Base-by-base conservation (phyloP, 2,329 filamentous ascomycete species). In the Ophiostoma australiae region DNA sequence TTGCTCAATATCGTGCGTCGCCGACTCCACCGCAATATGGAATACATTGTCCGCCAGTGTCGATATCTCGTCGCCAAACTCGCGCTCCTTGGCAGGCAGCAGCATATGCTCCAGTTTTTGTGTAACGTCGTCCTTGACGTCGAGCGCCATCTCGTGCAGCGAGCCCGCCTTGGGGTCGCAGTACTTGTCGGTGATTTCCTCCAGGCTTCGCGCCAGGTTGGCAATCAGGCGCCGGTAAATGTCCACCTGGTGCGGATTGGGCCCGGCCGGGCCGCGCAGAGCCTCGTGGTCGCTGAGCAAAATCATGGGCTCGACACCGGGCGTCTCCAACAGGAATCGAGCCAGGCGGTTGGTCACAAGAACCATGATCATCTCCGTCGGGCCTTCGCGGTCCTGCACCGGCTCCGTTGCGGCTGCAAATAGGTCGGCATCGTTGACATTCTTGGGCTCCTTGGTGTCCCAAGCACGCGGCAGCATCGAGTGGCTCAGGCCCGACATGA, bases 361-460 rank as follows among this genome's bases (percentile, higher is more conserved):
- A 72, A 82, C 82, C 72, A 87, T 87, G 0, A 85, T 84, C 86
- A 89, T 89, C 72, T 89, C 86, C 0, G 86, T 89, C 2, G 86
- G 85, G 0, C 86, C 85, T 1, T 87, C 84, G 27, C 83, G 83
- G 15, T 84, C 80, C 63, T 82, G 80, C 1, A 87, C 77, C 0
- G 84, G 82, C 70, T 86, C 82, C 8, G 81, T 82, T 44, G 86
- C 85, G 2, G 81, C 81, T 1, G 85, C 86, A 72, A 83, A 84
- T 0, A 89, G 79, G 73, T 89, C 86, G 31, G 82, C 81, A 74
- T 89, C 87, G 76, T 88, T 86, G 71, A 89, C 78, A 72, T 89
- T 89, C 67, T 80, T 80, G 6, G 87, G 87, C 72, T 80, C 77
- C 75, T 84, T 84, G 5, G 86, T 87, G 72, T 87, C 84, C 84